Base-by-base conservation (phyloP, 2,329 filamentous ascomycete species). In the Magnaporthiopsis rhizophila region DNA sequence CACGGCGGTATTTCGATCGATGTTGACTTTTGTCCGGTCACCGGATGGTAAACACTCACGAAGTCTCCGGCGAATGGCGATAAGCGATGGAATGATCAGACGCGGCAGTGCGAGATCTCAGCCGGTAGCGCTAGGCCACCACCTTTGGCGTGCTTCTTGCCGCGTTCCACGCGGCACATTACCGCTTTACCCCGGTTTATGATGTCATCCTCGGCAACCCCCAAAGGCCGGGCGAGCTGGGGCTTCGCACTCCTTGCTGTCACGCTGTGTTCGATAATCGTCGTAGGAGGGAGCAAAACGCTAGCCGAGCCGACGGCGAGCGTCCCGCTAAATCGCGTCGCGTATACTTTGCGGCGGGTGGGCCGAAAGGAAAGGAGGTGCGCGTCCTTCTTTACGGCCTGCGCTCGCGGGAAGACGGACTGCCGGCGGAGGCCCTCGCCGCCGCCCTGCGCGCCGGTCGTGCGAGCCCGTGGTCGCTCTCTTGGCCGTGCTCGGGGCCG, bases 401-500 rank as follows among this genome's bases (percentile, higher is more conserved):
- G 18, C 45, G n/a, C 45, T 50, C 18, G 45, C 45, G 2, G 45
- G 45, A n/a, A 21, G 45, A 50, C 18, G 45, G 45, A 7, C 12
- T 38, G 36, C 36, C 36, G 32, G 32, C 11, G 32, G 32, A 59
- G 13, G 13, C 11, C 13, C 13, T 59, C 6, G 26, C 34, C n/a
- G 58, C 24, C 58, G 58, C 34, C 11, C 12, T 59, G 26, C 58
- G 0, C 26, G n/a, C 1, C 64, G 71, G 76, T 85, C 8, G 81
- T 81, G 24, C 75, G 81, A 83, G 66, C 84, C 86, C 81, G 73
- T 85, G 7, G 76, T 84, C 62, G 83, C 80, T 24, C 84, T 86
- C 60, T 75, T 84, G 64, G 83, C 82, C 2, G 75, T 86, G 30
- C 73, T 87, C 50, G 83, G 83, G 65, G 80, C 80, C 80, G 83